These are phyloP conservation scores for Camellia japonica DNA, from an alignment of 148 eudicot genomes.

Conservation along the genomic window DNA sequence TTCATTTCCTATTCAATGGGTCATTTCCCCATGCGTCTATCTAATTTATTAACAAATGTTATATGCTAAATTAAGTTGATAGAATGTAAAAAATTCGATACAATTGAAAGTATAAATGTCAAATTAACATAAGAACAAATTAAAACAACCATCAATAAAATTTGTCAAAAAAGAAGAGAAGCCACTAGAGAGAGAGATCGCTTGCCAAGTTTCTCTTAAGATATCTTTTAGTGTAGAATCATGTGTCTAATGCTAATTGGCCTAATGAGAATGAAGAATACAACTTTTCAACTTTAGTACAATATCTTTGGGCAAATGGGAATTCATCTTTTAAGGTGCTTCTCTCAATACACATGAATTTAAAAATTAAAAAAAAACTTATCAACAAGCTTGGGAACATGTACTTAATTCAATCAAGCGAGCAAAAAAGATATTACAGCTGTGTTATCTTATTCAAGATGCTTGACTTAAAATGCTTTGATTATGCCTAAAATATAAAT, in stretches of 20 bases:
- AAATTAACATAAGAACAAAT: no score
- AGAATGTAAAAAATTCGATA: no score
- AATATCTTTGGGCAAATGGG: constrained; percentile 34
- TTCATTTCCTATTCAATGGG: no score
- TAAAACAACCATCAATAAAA: no score
- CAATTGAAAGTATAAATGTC: no score
- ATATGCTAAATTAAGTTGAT: no score
- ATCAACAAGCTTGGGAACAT: constrained; percentile 19
- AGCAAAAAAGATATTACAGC: not conserved
- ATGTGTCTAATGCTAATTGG: constrained; percentile 15
- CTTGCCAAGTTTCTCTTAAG: no score
- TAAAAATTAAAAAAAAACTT: constrained; percentile 8
- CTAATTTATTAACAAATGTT: no score
- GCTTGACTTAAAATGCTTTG: not conserved
- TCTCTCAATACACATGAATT: constrained; percentile 20
- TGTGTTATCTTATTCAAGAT: not conserved
- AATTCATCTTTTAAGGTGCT: constrained; percentile 28
- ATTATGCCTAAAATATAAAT: constrained; percentile 2
- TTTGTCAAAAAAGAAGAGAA: not conserved
- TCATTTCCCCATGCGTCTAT: no score
- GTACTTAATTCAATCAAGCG: constrained; percentile 4
- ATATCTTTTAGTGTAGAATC: not conserved
- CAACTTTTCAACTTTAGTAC: constrained; percentile 10
- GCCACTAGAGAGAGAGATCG: not conserved
- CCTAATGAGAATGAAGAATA: constrained; percentile 23